phyloP scores from a whole-genome alignment of 306 rosid species.

The Sphenostylis stenocarpa region DNA sequence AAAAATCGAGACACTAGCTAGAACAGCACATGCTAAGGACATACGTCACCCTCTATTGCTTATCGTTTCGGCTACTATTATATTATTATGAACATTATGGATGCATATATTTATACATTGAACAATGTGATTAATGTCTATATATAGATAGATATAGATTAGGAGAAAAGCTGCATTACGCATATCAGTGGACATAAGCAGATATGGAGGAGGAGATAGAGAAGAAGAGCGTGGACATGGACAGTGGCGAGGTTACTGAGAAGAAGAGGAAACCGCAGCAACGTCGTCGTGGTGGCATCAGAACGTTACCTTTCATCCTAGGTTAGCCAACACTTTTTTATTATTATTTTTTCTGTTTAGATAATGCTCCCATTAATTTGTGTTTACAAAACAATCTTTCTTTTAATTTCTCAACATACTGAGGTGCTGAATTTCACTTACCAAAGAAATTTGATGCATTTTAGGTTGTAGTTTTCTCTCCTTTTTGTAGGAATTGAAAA shows the following conservation, averaged over 20 bases:
- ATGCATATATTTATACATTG: background rate
- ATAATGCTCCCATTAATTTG: no score
- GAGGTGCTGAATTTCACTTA: no score
- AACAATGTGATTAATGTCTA: background rate
- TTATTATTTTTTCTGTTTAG: no score
- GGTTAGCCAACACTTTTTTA: conserved; percentile 24
- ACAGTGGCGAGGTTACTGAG: background rate
- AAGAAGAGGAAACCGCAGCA: conserved; percentile 15
- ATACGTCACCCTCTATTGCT: background rate
- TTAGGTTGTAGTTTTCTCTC: no score
- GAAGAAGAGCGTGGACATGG: conserved; percentile 15
- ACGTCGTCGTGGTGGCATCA: conserved; percentile 56
- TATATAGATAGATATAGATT: background rate
- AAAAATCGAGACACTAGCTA: background rate
- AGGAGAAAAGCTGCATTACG: background rate
- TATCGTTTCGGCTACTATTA: background rate
- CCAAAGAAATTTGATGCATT: no score
- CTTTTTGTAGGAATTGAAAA: no score
- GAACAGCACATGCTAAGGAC: background rate
- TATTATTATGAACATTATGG: background rate
- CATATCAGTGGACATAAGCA: no score
- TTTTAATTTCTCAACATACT: no score
- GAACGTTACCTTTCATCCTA: conserved; percentile 67
- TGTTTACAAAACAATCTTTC: no score
- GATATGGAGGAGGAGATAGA: conserved; percentile 32